These are phyloP conservation scores for Posidonia oceanica DNA, from an alignment of 116 monocot species.

Conservation along the genomic window DNA sequence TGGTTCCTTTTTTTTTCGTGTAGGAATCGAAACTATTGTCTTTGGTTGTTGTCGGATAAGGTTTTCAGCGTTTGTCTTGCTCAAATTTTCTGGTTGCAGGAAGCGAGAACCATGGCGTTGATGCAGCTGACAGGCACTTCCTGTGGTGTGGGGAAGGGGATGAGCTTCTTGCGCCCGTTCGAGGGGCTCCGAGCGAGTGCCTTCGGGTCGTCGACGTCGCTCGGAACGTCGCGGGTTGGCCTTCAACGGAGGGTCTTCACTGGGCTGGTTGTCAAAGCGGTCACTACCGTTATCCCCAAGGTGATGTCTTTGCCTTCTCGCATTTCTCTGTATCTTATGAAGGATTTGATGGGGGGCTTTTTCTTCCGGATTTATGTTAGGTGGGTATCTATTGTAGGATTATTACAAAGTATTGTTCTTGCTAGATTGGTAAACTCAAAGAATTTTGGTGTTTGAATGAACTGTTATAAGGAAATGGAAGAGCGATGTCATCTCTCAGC, in stretches of 20 bases:
- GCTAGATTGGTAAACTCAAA: too few species aligned
- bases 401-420: too few species aligned
- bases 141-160: constrained; percentile 2
- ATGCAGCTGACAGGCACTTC: constrained; percentile 2
- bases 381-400: too few species aligned
- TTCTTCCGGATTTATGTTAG: too few species aligned
- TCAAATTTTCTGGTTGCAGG: background rate
- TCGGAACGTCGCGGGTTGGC: constrained; percentile 4
- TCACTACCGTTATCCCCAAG: constrained; percentile 61
- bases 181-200: constrained; percentile 20
- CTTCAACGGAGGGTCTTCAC: constrained; percentile 16
- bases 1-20: background rate
- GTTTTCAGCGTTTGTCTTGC: background rate
- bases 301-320: constrained; percentile 10
- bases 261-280: constrained; percentile 46
- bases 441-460: too few species aligned
- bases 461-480: too few species aligned
- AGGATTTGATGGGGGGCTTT: too few species aligned
- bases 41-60: background rate
- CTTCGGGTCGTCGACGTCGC: constrained; percentile 11
- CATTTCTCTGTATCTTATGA: background rate
- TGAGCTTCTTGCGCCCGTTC: constrained; percentile 11
- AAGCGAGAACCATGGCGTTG: constrained; percentile 2
- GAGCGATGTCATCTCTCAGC: too few species aligned
- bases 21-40: background rate